Conservation (phyloP, 371 early-diverging fungal genomes). For the Rhizopus delemar region DNA sequence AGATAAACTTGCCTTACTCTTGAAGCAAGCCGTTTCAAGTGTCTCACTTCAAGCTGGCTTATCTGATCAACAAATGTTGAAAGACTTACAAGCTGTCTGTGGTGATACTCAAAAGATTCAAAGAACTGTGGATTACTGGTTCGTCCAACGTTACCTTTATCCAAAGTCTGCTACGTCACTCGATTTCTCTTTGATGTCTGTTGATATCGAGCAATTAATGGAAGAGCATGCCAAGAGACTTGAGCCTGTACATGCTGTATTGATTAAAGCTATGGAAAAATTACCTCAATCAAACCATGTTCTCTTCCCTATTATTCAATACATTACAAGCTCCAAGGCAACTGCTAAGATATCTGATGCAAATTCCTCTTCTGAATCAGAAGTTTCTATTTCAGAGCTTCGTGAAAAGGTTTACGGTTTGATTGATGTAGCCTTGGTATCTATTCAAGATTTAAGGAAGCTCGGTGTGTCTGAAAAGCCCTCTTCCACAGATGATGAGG, state of each 20-base stretch:
- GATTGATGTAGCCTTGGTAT: conserved; percentile 42
- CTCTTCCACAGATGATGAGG: conserved; percentile 34
- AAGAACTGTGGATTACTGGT: conserved; percentile 30
- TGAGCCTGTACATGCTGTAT: conserved; percentile 9
- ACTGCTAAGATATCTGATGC: not conserved
- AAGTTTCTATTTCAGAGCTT: conserved; percentile 13
- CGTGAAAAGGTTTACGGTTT: conserved; percentile 36
- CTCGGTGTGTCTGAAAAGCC: conserved; percentile 10
- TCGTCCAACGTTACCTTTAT: conserved; percentile 39
- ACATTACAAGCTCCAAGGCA: conserved; percentile 10
- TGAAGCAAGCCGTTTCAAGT: conserved; percentile 32
- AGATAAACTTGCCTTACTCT: conserved; percentile 48
- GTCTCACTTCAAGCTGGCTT: conserved; percentile 26
- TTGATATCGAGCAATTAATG: conserved; percentile 34
- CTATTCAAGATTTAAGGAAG: conserved; percentile 50
- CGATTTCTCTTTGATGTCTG: conserved; percentile 30
- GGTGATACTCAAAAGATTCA: conserved; percentile 28
- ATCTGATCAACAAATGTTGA: conserved; percentile 9
- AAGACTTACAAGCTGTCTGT: conserved; percentile 21
- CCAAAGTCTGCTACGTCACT: conserved; percentile 29
- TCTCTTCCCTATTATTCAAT: conserved; percentile 29
- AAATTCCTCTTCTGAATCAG: not conserved
- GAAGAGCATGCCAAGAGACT: conserved; percentile 19
- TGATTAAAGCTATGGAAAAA: conserved; percentile 16
- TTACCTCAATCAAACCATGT: conserved; percentile 32